Evolutionary conservation across 2,329 filamentous ascomycete species (phyloP).

Genomic region (Aspergillus aculeatus): DNA sequence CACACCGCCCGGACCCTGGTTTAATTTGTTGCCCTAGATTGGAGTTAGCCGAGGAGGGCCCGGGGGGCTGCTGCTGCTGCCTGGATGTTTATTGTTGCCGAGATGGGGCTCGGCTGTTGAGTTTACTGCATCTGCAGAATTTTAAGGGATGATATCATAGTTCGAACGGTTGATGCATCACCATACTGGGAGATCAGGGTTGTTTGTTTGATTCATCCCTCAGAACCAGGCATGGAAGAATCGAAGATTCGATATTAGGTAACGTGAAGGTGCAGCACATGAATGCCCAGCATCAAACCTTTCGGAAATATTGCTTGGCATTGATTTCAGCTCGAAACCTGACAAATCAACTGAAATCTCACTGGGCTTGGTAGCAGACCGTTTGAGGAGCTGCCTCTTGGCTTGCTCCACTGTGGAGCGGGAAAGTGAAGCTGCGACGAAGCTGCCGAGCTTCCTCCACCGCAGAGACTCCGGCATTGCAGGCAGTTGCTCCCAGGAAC

Average conservation of each 20-base stretch:
- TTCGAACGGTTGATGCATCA: too few species aligned
- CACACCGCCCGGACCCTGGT: neutral
- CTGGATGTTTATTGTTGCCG: neutral
- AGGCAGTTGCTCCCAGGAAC: neutral
- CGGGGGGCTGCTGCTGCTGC: too few species aligned
- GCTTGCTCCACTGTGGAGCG: neutral
- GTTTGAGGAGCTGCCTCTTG: neutral
- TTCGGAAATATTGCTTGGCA: neutral
- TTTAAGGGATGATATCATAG: too few species aligned
- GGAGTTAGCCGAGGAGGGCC: neutral
- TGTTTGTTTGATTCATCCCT: neutral
- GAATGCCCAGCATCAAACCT: neutral
- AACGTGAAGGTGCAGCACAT: neutral
- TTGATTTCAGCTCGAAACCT: neutral
- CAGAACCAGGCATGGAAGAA: neutral
- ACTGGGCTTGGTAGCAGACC: neutral
- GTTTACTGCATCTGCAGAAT: too few species aligned
- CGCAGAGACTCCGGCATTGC: neutral
- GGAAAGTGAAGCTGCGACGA: neutral
- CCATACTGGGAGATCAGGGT: too few species aligned
- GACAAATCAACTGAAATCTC: neutral
- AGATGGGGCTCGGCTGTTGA: neutral
- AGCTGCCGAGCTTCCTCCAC: neutral
- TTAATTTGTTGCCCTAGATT: too few species aligned
- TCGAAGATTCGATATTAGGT: neutral